Base-by-base conservation (phyloP, 805 yeast species). In the Wickerhamomyces pijperi region DNA sequence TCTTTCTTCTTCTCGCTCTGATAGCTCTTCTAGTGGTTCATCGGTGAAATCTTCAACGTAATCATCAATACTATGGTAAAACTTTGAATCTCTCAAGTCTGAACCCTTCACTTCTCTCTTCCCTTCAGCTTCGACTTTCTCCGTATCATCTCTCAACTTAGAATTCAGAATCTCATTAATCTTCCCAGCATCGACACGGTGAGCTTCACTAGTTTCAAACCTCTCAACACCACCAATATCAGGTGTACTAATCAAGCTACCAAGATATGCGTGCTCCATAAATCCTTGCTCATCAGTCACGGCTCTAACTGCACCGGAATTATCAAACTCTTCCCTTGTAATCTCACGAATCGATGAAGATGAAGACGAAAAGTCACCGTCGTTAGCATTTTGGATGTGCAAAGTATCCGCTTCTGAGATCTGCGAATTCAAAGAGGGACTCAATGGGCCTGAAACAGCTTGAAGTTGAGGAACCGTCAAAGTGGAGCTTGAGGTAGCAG, bases 21-120 rank as follows among this genome's bases (percentile, higher is more conserved):
- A 11, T 11, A 21, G n/a, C n/a, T 25, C 29, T 25, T 25, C 29
- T 25, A 4, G 29, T 7, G 12, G 5, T 7, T 50, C 51, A 32
- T 50, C 50, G 1, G 49, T 44, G 35, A 49, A 48, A 35, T 53
- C 56, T 34, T 51, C 55, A 41, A 47, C 50, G 28, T 51, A 53
- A 36, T 50, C 55, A 35, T 42, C 46, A 11, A 50, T 50, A 1
- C 54, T 40, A 13, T 44, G 44, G 38, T 53, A 53, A 41, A 46
- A 53, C 28, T 48, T 47, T 3, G 56, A 52, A 11, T 45, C 47
- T 28, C 50, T 25, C 5, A 4, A 11, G 5, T 25, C 43, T 19
- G 19, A 37, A 28, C 5, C 5, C 6, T 36, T 39, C 17, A 39
- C 38, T 21, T 14, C 39, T 13, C 7, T 28, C 7, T 28, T 28